Base-by-base conservation (phyloP, 2,329 filamentous ascomycete genomes). In the Fusarium sp. region DNA sequence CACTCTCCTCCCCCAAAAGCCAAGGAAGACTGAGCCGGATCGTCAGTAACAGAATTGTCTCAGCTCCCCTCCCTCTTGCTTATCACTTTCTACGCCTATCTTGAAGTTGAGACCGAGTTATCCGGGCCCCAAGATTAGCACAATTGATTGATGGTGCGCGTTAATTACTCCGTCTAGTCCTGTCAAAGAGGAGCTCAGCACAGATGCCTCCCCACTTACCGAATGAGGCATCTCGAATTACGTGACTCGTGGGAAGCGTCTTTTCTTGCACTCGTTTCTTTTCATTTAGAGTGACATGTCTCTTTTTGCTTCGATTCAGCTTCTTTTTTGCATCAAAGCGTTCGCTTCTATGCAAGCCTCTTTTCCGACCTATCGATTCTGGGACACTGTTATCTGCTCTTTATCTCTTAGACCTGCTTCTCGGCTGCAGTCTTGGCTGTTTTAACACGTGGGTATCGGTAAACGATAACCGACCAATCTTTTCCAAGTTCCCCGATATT, bases 271-370 rank as follows among this genome's bases (percentile, higher is more conserved):
- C 12, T 28, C 44, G 18, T 20, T 20, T 20, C 22, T 54, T 20
- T 66, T 39, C 26, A 26, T 32, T 48, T 56, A 20, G 22, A 15
- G 30, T 66, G 45, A 41, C 39, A 14, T n/a, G 54, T 57, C 17
- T 34, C 38, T 45, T 56, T 26, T 47, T 47, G 14, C 11, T 45
- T 41, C 45, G 26, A 18, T 24, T 28, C 30, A 24, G 28, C 14
- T 59, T 47, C 48, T 28, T 47, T 47, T 22, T 28, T 32, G 28
- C 30, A 62, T 50, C 66, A 36, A 44, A 68, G 48, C 65, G 65
- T 52, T 45, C 44, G 38, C 50, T 36, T 63, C 26, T 39, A 57
- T 69, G 66, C 66, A 69, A 56, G 65, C 50, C 65, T 51, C 32
- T 22, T n/a, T 18, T 41, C 45, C 28, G 32, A 54, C 36, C n/a